Conservation (phyloP, 129 eudicot species). For the Silybum marianum region DNA sequence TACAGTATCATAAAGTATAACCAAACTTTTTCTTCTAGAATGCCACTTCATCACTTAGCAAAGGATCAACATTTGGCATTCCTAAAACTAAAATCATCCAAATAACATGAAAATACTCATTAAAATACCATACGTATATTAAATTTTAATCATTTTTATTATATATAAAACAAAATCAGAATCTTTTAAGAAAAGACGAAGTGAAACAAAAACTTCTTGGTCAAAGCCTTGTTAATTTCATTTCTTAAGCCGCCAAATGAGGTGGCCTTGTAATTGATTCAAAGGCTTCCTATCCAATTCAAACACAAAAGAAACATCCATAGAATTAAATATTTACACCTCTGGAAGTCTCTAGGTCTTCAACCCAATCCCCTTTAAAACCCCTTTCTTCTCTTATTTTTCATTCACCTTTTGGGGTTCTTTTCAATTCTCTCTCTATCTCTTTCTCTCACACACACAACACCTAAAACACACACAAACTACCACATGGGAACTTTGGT, state of each 20-base stretch:
- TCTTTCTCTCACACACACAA: conserved; percentile 21
- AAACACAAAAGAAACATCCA: conserved; percentile 32
- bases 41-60: too few relatives aligned
- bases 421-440: conserved; percentile 8
- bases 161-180: background rate
- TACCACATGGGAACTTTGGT: conserved; percentile 70
- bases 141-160: too few relatives aligned
- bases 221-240: background rate
- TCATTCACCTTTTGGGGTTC: conserved; percentile 16
- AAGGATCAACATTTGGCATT: conserved; percentile 8
- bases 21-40: too few relatives aligned
- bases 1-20: too few relatives aligned
- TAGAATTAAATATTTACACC: conserved; percentile 5
- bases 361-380: conserved; percentile 31
- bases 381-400: background rate
- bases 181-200: background rate
- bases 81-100: background rate
- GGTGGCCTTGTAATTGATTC: conserved; percentile 16
- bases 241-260: conserved; percentile 27
- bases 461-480: conserved; percentile 13
- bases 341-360: conserved; percentile 52
- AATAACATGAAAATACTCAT: too few relatives aligned
- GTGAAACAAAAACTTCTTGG: background rate
- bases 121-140: too few relatives aligned
- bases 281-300: conserved; percentile 27